These are phyloP conservation scores for Stephanodiscus minutulus DNA, from an alignment of 108 stramenopile genomes.

Conservation along the genomic window DNA sequence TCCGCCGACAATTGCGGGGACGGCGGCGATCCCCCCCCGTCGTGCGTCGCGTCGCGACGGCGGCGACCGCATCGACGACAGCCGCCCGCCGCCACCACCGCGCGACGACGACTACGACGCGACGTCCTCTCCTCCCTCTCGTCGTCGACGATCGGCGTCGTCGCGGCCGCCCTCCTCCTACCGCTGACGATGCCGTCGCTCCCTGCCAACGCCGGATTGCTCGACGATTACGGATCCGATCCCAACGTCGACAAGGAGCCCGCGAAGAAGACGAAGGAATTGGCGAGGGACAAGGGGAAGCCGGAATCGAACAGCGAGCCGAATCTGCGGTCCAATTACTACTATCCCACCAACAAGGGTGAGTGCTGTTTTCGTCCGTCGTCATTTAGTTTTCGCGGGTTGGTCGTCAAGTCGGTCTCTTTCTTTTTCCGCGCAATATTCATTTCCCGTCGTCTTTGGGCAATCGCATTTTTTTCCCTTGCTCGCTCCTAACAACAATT, in stretches of 20 bases:
- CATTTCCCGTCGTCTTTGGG: too few relatives aligned
- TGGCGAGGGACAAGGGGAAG: conserved; percentile 49
- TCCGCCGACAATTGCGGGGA: too few relatives aligned
- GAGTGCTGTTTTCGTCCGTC: not conserved
- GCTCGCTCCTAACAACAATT: too few relatives aligned
- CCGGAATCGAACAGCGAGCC: conserved; percentile 70
- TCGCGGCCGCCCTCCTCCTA: not conserved
- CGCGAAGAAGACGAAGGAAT: conserved; percentile 23
- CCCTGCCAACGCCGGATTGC: not conserved
- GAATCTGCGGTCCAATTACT: conserved; percentile 70
- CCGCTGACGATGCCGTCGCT: not conserved
- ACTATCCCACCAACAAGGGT: conserved; percentile 49
- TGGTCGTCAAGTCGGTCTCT: too few relatives aligned
- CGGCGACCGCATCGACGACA: not conserved
- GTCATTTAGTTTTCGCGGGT: too few relatives aligned
- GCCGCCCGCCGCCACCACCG: not conserved
- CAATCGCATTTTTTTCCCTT: not conserved
- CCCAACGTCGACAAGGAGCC: conserved; percentile 9
- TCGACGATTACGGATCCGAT: conserved; percentile 1
- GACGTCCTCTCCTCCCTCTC: not conserved
- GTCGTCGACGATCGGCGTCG: not conserved
- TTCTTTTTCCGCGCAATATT: not conserved
- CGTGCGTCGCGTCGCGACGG: not conserved
- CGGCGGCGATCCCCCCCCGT: too few relatives aligned
- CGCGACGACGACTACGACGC: not conserved